A percentile compares a stretch with the other conserved stretches of the same genome.
Evolutionary conservation across 805 yeast genomes (phyloP).

Genomic region (Hanseniaspora clermontiae): DNA sequence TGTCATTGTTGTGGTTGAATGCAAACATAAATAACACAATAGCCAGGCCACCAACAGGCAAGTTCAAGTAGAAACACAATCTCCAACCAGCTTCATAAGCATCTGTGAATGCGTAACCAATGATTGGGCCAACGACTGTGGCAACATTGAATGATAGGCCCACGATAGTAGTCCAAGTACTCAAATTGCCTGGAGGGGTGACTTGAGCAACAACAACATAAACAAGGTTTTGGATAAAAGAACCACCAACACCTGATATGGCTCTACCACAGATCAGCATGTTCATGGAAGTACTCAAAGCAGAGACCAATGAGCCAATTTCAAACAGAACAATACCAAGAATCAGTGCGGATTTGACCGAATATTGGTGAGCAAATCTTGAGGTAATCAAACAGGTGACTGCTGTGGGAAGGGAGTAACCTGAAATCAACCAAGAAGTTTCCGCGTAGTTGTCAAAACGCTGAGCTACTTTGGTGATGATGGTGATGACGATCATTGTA

Average conservation of each 20-base stretch:
- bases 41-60: constrained; percentile 48
- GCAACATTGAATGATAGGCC: constrained; percentile 35
- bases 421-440: constrained; percentile 49
- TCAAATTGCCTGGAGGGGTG: constrained; percentile 22
- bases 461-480: constrained; percentile 38
- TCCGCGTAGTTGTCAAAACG: constrained; percentile 39
- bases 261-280: constrained; percentile 61
- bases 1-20: constrained; percentile 4
- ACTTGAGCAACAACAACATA: constrained; percentile 39
- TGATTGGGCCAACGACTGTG: constrained; percentile 46
- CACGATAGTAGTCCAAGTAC: constrained; percentile 20
- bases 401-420: constrained; percentile 43
- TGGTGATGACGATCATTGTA: constrained; percentile 44
- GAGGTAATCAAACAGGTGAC: constrained; percentile 47
- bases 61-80: constrained; percentile 62
- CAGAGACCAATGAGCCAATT: constrained; percentile 50
- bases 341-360: constrained; percentile 41
- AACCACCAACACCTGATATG: constrained; percentile 62
- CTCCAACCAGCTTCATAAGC: constrained; percentile 43
- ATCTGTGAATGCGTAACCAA: constrained; percentile 54
- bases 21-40: constrained; percentile 17
- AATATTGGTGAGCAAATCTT: constrained; percentile 43
- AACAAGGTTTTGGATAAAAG: constrained; percentile 48
- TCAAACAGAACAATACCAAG: constrained; percentile 40
- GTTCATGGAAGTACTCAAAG: constrained; percentile 41